These are phyloP conservation scores for Petunia hybrid DNA, from an alignment of 305 asterid species.

Conservation along the genomic window DNA sequence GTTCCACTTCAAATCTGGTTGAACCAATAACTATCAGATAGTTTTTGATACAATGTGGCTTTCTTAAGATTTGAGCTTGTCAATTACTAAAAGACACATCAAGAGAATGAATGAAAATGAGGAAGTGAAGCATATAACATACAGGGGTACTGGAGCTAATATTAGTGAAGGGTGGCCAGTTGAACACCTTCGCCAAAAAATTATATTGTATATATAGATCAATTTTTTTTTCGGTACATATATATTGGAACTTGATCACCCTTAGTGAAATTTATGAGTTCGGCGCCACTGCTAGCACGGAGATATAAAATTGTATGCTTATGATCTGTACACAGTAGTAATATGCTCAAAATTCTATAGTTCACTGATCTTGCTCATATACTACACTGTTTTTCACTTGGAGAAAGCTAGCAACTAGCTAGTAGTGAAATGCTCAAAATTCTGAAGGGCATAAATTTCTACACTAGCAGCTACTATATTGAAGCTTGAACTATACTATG, in stretches of 20 bases:
- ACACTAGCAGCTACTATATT: background rate
- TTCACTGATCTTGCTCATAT: background rate
- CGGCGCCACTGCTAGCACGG: no score
- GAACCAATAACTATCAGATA: background rate
- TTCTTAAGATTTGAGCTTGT: background rate
- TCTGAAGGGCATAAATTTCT: background rate
- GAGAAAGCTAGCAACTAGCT: background rate
- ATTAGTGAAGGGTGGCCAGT: no score
- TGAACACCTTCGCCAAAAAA: no score
- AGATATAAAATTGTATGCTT: background rate
- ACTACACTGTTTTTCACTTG: background rate
- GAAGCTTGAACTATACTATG: constrained; percentile 7
- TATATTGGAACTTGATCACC: no score
- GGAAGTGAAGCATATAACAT: background rate
- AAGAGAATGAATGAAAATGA: background rate
- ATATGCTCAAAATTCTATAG: background rate
- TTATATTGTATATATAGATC: no score
- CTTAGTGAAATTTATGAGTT: no score
- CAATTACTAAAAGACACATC: background rate
- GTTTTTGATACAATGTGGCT: background rate
- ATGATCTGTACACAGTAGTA: background rate
- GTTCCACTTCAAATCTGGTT: no score
- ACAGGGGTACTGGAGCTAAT: no score
- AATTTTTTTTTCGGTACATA: no score
- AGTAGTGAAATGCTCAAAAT: background rate